Evolutionary conservation across 495 filamentous ascomycete species (phyloP).

Genomic region (Aspergillus nanangensis): DNA sequence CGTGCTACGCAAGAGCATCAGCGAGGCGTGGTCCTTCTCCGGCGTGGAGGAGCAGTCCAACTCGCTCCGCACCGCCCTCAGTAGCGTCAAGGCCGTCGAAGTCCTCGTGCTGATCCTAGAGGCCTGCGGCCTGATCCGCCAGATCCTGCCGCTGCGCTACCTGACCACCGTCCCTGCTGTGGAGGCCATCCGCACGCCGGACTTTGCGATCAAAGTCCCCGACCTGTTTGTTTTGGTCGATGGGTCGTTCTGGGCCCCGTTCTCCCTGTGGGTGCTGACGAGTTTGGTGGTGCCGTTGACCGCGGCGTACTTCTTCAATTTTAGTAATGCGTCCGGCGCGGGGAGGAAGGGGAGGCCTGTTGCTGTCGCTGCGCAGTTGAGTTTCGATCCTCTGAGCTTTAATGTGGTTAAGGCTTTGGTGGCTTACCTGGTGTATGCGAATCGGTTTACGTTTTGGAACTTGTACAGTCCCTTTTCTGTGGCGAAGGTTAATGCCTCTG

Average conservation of each 20-base stretch:
- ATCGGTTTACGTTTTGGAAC: constrained; percentile 62
- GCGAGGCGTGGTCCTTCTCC: constrained; percentile 36
- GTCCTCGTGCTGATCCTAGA: constrained; percentile 60
- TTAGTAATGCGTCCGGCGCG: no score
- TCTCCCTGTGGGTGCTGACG: constrained; percentile 72
- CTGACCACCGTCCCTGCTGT: constrained; percentile 66
- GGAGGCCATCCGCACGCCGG: constrained; percentile 27
- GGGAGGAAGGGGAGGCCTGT: no score
- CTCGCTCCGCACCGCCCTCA: constrained; percentile 55
- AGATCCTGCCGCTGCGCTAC: constrained; percentile 58
- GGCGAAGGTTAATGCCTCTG: constrained; percentile 54
- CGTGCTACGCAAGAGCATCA: constrained; percentile 51
- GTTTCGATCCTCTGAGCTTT: constrained; percentile 81
- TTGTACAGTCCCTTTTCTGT: constrained; percentile 54
- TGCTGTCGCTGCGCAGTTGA: constrained; percentile 39
- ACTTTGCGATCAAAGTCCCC: constrained; percentile 61
- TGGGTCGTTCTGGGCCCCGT: constrained; percentile 74
- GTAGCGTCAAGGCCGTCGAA: constrained; percentile 63
- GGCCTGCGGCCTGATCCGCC: constrained; percentile 40
- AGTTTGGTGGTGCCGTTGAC: constrained; percentile 63
- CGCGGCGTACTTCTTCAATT: constrained; percentile 82
- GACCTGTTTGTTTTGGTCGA: constrained; percentile 81
- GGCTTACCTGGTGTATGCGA: constrained; percentile 72
- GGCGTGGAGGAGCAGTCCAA: constrained; percentile 43
- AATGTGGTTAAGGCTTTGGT: constrained; percentile 80